Base-by-base conservation (phyloP, 352 stramenopile species). In the Globisporangium camurandrum region DNA sequence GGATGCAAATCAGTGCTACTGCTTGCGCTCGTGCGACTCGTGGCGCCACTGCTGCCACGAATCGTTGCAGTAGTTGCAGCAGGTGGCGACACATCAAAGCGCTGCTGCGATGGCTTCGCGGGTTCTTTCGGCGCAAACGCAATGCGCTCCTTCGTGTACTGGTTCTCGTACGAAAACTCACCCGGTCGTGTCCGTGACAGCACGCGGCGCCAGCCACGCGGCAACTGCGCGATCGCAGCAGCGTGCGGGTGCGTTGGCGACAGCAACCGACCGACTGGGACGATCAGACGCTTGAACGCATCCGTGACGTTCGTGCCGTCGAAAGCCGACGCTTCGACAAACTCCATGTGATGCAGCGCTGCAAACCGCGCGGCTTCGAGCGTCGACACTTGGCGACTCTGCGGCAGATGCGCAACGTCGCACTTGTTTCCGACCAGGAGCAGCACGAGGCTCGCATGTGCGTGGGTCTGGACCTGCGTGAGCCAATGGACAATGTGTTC, bases 351-450 rank as follows among this genome's bases (percentile, higher is more conserved):
- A 57, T 93, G 74, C 37, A 67, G 72, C 16, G 80, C 74, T 4
- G 84, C 84, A 20, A 95, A 95, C 23, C 80, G 75, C 24, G 80
- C 81, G 3, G 82, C 84, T 61, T 95, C 84, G 42, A 93, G 71
- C 48, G 82, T 93, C 50, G 84, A 93, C 16, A 95, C 82, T 59
- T 95, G 62, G 47, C 84, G 72, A 19, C 73, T 84, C 49, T 91
- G 65, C 9, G 78, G 80, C 41, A 80, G 41, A 39, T 92, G 79
- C 10, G 75, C 80, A 4, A 95, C 65, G 46, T 95, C 84, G 62
- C 82, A 93, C 56, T 95, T 95, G 64, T 95, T 95, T 41, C 84
- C 84, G 11, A 92, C 80, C 23, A 95, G 73, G 11, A 95, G 71
- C 11, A 93, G 67, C 57, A 90, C 77, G 11, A 95, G 63, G 51